Base-by-base conservation (phyloP, 2,329 filamentous ascomycete species). In the Diaporthe caulivora region DNA sequence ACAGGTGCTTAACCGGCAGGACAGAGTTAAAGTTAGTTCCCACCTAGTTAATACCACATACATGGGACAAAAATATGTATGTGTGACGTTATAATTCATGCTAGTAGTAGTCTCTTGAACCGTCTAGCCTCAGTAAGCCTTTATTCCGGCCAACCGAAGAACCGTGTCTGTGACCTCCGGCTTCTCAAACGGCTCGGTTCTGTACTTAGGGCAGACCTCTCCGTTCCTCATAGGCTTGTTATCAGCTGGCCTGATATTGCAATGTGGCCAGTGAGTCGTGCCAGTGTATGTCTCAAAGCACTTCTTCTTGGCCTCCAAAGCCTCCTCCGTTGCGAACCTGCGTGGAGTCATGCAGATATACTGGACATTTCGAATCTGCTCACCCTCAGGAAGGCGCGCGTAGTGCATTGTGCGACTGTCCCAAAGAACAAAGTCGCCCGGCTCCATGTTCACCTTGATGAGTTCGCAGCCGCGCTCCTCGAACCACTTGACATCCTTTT, bases 341-440 rank as follows among this genome's bases (percentile, higher is more conserved):
- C 75, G 67, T 0, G 83, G 83, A 1, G 82, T 83, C 78, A 83
- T 80, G 77, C 80, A 83, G n/a, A 78, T 80, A 74, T 84, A 84
- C 70, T 81, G 79, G 9, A 82, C 80, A 40, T 81, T 76, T 26
- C 83, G 79, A 67, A 84, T 80, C 44, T 80, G 78, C n/a, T 82
- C 76, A 15, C 79, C 80, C 70, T 83, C 80, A 13, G 68, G 60
- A 21, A 65, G 44, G 2, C 15, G 13, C 15, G 60, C 42, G 75
- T 84, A 87, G 77, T 88, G 86, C 67, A 87, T 83, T 0, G 84
- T 85, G 26, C 62, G 37, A 26, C 42, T 54, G 70, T 67, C 51
- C 58, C 81, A 86, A 11, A 86, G 79, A 2, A 86, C 77, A 42
- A 86, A 77, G 31, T 86, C 84, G 17, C 84, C 84, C 0, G 84